Conservation (phyloP, 306 rosid genomes). For the Crataegus laevigata region DNA sequence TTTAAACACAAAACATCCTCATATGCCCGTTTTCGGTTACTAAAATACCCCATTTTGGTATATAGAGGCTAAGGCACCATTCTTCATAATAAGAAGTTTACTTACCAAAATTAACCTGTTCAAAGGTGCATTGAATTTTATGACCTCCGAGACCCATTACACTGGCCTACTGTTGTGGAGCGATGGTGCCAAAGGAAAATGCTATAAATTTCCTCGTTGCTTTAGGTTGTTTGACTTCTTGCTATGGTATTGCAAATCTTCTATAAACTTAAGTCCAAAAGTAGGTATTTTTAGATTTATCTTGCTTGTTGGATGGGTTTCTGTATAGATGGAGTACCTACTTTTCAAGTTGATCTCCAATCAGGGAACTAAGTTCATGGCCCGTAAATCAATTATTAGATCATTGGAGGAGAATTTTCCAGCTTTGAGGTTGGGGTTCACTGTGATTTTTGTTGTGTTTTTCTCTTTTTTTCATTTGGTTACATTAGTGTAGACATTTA, state of each 20-base stretch:
- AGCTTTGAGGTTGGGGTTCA: neutral
- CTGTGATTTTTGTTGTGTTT: neutral
- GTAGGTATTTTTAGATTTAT: neutral
- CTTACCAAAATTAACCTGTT: constrained; percentile 11
- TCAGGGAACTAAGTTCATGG: neutral
- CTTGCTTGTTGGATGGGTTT: neutral
- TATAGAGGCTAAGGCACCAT: neutral
- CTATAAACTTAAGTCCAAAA: neutral
- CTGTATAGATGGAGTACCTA: neutral
- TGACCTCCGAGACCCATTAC: neutral
- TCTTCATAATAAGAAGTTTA: neutral
- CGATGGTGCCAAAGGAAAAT: neutral
- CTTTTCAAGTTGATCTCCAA: neutral
- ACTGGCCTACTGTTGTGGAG: neutral
- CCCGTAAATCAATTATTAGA: neutral
- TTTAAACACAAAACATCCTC: neutral
- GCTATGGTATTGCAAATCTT: neutral
- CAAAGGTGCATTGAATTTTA: neutral
- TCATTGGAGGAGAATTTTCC: neutral
- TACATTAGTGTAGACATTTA: neutral
- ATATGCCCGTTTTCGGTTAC: neutral
- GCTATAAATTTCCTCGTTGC: neutral
- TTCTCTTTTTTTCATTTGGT: neutral
- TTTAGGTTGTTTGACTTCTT: neutral
- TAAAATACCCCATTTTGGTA: neutral